Base-by-base conservation (phyloP, 2,329 filamentous ascomycete genomes). In the Cyphellophora attinorum region DNA sequence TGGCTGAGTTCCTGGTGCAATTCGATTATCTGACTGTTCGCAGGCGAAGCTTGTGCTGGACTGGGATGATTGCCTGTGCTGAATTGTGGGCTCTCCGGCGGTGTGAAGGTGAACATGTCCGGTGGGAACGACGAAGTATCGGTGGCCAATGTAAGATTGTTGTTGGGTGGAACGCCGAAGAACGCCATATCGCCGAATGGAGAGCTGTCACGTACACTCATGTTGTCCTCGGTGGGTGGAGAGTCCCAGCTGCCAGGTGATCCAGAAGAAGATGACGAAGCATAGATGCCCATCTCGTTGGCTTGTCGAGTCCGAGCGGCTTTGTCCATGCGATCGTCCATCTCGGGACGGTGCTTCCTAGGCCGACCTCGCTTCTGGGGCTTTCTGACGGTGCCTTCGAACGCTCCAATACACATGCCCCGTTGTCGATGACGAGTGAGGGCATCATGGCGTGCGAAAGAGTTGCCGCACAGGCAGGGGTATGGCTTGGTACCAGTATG, bases 401-500 rank as follows among this genome's bases (percentile, higher is more conserved):
- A 93, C 4, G 86, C 89, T 37, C 91, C 91, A 37, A 91, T 81
- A 59, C 91, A 98, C 84, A 95, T 94, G 35, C 89, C 91, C 27
- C 91, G 79, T 59, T 96, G 91, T 35, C 88, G 78, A 57, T 98
- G 91, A 37, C 91, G 76, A 14, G 91, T 96, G 34, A 98, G 72
- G 11, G 91, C 91, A 57, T 98, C 91, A 53, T 96, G 89, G 37
- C 91, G 78, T 19, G 89, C 89, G 56, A 98, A 98, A 47, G 81
- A 85, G 59, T 93, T 93, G 38, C 89, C 86, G 55, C 91, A 98
- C 44, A 85, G 79, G 61, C 91, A 98, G 29, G 85, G 82, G 56
- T 95, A 94, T 4, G 89, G 86, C 65, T 95, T 95, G 61, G 93
- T 81, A 32, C 88, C 88, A 1, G 85, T 93, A 62, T 98, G 91